Evolutionary conservation across 306 rosid species (phyloP).

Genomic region (Lotus japonicus): DNA sequence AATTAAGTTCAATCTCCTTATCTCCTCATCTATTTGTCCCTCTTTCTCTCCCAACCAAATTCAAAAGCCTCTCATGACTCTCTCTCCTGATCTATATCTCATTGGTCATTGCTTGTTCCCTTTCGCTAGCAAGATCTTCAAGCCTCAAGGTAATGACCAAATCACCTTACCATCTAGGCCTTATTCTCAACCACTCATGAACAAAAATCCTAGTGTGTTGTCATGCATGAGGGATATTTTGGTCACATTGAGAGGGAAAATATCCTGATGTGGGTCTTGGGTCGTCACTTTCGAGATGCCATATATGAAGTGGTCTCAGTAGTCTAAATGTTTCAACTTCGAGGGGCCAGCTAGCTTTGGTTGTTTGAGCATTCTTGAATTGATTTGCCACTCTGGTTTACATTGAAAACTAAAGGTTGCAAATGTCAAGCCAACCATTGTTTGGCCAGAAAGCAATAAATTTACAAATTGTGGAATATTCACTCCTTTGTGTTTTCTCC

Average conservation of each 20-base stretch:
- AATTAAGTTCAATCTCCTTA: constrained; percentile 28
- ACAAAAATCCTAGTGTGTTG: not conserved
- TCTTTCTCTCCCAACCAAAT: constrained; percentile 16
- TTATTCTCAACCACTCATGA: not conserved
- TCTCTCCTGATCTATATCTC: constrained; percentile 14
- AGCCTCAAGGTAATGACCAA: not conserved
- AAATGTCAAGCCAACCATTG: not conserved
- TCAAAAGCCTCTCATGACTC: not conserved
- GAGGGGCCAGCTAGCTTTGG: constrained; percentile 12
- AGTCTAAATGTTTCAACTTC: not conserved
- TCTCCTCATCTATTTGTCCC: constrained; percentile 27
- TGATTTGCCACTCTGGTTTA: not conserved
- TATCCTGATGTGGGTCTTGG: constrained; percentile 3
- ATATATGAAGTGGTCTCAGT: not conserved
- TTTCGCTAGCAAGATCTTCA: not conserved
- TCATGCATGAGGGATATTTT: not conserved
- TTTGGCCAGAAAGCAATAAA: not conserved
- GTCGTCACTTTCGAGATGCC: constrained; percentile 9
- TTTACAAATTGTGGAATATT: not conserved
- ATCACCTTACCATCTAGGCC: not conserved
- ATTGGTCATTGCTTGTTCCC: not conserved
- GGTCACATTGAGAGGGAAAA: not conserved
- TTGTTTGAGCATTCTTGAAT: constrained; percentile 14
- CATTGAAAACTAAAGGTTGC: not conserved
- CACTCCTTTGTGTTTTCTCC: not conserved